Evolutionary conservation across 2,329 filamentous ascomycete genomes (phyloP), one percentile per base, ranked within the genome.

Genomic region (Pyrenophora seminiperda): DNA sequence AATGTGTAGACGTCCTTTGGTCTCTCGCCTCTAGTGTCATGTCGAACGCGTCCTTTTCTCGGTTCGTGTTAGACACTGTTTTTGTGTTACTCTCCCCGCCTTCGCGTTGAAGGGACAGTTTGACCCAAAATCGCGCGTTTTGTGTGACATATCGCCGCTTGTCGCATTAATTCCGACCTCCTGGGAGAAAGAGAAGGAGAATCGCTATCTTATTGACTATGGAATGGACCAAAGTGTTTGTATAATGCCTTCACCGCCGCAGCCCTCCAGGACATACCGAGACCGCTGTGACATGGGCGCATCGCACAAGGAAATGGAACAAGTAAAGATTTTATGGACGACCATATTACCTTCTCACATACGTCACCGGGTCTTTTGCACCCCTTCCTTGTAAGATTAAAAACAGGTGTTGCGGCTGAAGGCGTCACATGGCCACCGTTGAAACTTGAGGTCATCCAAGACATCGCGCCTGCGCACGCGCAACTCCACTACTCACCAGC

Each of bases 391-490:
- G 36, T 40, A 37, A 40, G 19, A 14, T 40, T 24, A 14, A 33
- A 37, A 51, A 44, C 29, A 37, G 30, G 43, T 37, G 39, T 40
- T 22, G 39, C 32, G 38, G 29, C 33, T 19, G n/a, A 32, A 18
- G 13, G 6, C 24, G 51, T 66, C 66, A 68, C 62, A 64, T 66
- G 65, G 53, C 41, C 41, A 13, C 41, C 27, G 20, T 47, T 54
- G 57, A 56, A 44, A 52, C 54, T 55, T 41, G 42, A 55, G 59
- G 65, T 69, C 66, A 68, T 65, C 56, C 58, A 68, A 68, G 65
- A 69, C 66, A 68, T 50, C 19, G 38, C 53, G 54, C 51, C 56
- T 56, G 54, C 47, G 61, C 66, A 69, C 63, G 66, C 64, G 66
- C 62, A 54, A 40, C 48, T 40, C 34, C 50, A 40, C 50, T 55